Conservation (phyloP, 768 basidiomycete genomes). For the Tephrocybe sp. region DNA sequence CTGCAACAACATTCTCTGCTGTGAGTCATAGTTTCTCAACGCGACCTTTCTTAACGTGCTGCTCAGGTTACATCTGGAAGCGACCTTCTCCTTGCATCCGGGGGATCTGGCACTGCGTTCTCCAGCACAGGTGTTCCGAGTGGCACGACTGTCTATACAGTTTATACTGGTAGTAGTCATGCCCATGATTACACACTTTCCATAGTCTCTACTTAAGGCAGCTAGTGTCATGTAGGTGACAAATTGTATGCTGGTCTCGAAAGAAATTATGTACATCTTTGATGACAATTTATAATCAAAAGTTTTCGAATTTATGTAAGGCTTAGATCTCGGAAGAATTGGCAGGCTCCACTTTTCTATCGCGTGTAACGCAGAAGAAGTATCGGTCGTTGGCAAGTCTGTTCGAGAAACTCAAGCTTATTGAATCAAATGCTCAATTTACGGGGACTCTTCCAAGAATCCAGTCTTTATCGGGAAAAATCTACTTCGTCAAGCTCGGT, state of each 20-base stretch:
- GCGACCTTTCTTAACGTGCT: slow-evolving; percentile 1
- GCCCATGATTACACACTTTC: slow-evolving; percentile 36
- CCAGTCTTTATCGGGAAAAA: slow-evolving; percentile 53
- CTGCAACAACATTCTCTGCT: slow-evolving; percentile 48
- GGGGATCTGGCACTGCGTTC: slow-evolving; percentile 50
- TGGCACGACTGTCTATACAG: slow-evolving; percentile 41
- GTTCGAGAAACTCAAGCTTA: slow-evolving; percentile 40
- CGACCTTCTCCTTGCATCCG: slow-evolving; percentile 46
- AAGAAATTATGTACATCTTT: neutral
- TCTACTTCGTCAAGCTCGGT: slow-evolving; percentile 68
- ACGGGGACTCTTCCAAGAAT: slow-evolving; percentile 45
- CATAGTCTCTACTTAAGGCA: slow-evolving; percentile 31
- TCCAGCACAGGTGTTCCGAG: slow-evolving; percentile 53
- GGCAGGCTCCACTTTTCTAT: slow-evolving; percentile 42
- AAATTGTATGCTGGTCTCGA: neutral
- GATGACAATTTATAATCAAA: neutral
- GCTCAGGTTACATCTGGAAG: slow-evolving; percentile 48
- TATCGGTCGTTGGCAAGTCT: slow-evolving; percentile 61
- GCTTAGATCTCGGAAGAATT: slow-evolving; percentile 31
- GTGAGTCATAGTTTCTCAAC: slow-evolving; percentile 33
- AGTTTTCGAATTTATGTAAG: too few species aligned
- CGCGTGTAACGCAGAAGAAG: slow-evolving; percentile 60
- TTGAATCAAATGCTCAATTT: slow-evolving; percentile 56
- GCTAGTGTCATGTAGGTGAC: neutral
- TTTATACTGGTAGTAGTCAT: slow-evolving; percentile 36